phyloP scores from a whole-genome alignment of 192 early-diverging fungal species.

The Phlyctochytrium planicorne region DNA sequence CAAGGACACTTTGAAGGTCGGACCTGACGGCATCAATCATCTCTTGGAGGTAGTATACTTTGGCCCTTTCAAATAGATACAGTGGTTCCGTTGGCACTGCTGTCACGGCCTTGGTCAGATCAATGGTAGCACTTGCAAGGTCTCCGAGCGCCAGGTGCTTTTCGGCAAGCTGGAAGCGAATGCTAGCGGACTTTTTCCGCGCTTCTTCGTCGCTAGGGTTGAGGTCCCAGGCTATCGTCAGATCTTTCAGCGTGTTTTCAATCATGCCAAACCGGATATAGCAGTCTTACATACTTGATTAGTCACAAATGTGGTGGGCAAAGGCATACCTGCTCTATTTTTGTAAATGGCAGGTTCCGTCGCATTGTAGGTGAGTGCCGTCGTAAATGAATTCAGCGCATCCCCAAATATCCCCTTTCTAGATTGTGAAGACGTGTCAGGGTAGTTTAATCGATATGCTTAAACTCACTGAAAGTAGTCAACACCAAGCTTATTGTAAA shows the following conservation, averaged over 20 bases:
- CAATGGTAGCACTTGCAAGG: slow-evolving; percentile 14
- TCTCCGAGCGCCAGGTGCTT: slow-evolving; percentile 21
- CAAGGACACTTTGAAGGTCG: no score
- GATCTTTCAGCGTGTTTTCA: background rate
- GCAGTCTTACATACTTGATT: background rate
- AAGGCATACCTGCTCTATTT: slow-evolving; percentile 49
- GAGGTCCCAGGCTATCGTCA: slow-evolving; percentile 16
- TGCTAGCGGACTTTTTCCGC: slow-evolving; percentile 20
- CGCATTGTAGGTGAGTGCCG: slow-evolving; percentile 28
- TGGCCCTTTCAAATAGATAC: slow-evolving; percentile 19
- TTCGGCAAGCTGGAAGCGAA: slow-evolving; percentile 32
- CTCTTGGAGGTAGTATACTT: slow-evolving; percentile 5
- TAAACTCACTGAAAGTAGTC: slow-evolving; percentile 31
- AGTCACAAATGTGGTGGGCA: background rate
- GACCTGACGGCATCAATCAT: no score
- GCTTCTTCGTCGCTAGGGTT: slow-evolving; percentile 28
- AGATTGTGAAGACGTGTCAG: background rate
- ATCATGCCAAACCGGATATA: no score
- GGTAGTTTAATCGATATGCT: background rate
- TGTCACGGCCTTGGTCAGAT: slow-evolving; percentile 34
- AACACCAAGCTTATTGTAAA: slow-evolving; percentile 45
- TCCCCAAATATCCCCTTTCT: slow-evolving; percentile 10
- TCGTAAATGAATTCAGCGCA: slow-evolving; percentile 34
- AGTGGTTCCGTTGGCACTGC: slow-evolving; percentile 11
- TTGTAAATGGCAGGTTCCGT: slow-evolving; percentile 35